These are phyloP conservation scores for Plasmodiophora brassicae DNA, from an alignment of 208 protist species.

Conservation along the genomic window DNA sequence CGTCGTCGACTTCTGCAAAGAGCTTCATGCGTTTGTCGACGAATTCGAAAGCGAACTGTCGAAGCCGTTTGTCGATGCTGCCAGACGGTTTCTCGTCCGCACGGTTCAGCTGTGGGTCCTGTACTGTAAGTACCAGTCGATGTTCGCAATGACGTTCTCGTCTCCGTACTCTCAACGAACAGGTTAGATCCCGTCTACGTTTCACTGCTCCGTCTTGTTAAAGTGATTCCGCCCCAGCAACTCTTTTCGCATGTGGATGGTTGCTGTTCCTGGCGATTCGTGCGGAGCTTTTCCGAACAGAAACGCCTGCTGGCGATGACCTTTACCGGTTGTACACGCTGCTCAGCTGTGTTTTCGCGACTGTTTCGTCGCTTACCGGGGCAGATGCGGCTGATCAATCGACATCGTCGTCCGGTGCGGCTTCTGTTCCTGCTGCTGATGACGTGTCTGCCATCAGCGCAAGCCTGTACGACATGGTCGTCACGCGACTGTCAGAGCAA, in stretches of 20 bases:
- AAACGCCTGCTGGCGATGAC: neutral
- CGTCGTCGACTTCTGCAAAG: conserved; percentile 12
- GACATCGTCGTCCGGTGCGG: neutral
- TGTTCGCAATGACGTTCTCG: neutral
- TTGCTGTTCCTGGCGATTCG: neutral
- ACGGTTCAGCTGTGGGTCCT: conserved; percentile 13
- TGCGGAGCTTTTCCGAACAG: neutral
- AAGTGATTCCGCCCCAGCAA: neutral
- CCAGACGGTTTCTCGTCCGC: neutral
- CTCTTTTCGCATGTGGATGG: conserved; percentile 3
- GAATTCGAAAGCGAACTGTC: neutral
- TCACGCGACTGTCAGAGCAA: neutral
- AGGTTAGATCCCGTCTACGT: neutral
- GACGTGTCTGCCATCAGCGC: neutral
- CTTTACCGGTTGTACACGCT: neutral
- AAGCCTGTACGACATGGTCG: neutral
- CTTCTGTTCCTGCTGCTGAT: neutral
- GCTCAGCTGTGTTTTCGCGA: neutral
- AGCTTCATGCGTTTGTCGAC: neutral
- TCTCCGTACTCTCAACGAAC: neutral
- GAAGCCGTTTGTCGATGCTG: neutral
- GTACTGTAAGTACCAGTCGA: conserved; percentile 11
- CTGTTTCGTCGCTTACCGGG: neutral
- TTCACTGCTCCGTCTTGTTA: neutral
- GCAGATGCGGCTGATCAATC: neutral